A percentile compares a stretch with the other conserved stretches of the same genome.
Conservation (phyloP, 1,139 yeast species). For the Meyerozyma elateridarum region DNA sequence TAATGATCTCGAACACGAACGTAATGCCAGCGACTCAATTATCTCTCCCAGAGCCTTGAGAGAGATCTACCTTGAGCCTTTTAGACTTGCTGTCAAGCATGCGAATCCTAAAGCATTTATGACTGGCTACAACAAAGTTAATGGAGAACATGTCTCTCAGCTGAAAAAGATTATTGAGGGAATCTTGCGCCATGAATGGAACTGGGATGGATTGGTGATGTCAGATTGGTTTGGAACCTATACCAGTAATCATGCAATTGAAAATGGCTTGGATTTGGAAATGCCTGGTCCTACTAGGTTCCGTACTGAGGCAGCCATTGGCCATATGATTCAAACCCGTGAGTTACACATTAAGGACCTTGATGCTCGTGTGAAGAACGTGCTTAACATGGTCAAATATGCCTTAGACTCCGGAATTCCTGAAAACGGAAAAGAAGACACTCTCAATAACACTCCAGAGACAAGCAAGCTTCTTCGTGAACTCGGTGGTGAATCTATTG, state of each 20-base stretch:
- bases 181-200: constrained; percentile 17
- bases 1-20: constrained; percentile 13
- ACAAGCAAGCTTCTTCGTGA: constrained; percentile 14
- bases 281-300: constrained; percentile 19
- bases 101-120: constrained; percentile 15
- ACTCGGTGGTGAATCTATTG: constrained; percentile 17
- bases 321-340: constrained; percentile 7
- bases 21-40: constrained; percentile 13
- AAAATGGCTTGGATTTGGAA: constrained; percentile 18
- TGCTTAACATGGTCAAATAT: constrained; percentile 15
- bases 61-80: constrained; percentile 19
- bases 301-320: constrained; percentile 1
- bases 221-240: constrained; percentile 19
- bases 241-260: constrained; percentile 14
- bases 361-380: constrained; percentile 14
- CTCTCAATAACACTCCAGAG: constrained; percentile 13
- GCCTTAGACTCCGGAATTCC: constrained; percentile 15
- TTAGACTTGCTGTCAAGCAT: constrained; percentile 16
- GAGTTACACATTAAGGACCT: constrained; percentile 15
- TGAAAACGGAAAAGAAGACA: constrained; percentile 11
- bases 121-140: constrained; percentile 18
- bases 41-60: constrained; percentile 18
- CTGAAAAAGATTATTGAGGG: constrained; percentile 13
- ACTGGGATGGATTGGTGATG: constrained; percentile 16
- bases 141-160: constrained; percentile 16